phyloP scores from a whole-genome alignment of 2,329 filamentous ascomycete genomes.

The Fusarium nurragi region DNA sequence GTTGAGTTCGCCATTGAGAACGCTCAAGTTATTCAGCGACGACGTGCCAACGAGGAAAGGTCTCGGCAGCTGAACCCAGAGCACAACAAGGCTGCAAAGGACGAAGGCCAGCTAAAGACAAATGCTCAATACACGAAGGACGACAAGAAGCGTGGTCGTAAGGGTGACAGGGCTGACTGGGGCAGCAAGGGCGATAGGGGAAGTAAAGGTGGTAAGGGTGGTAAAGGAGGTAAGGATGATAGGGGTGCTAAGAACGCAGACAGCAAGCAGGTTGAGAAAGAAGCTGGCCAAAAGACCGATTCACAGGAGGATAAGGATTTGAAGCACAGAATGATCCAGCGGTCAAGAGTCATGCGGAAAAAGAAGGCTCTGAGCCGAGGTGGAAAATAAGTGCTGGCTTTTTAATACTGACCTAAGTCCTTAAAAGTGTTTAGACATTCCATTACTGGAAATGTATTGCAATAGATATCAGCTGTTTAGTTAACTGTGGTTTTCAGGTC shows the following conservation, averaged over 20 bases:
- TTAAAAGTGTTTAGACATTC: conserved; percentile 28
- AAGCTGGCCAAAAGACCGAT: conserved; percentile 49
- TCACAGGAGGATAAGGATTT: conserved; percentile 53
- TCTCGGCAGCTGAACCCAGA: conserved; percentile 43
- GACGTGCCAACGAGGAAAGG: conserved; percentile 56
- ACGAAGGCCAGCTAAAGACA: conserved; percentile 28
- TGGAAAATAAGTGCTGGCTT: conserved; percentile 41
- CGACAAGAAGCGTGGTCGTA: conserved; percentile 31
- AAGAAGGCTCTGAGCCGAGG: conserved; percentile 62
- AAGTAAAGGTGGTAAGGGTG: conserved; percentile 32
- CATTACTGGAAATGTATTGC: neutral
- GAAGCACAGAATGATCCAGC: conserved; percentile 81
- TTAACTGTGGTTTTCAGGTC: neutral
- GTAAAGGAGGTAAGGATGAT: conserved; percentile 21
- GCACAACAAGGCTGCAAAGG: conserved; percentile 33
- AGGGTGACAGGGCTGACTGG: neutral
- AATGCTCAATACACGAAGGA: conserved; percentile 32
- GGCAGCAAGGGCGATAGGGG: neutral
- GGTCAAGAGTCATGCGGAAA: conserved; percentile 83
- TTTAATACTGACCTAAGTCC: conserved; percentile 26
- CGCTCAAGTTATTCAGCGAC: conserved; percentile 88
- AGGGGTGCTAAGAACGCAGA: neutral
- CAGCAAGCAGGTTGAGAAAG: conserved; percentile 11
- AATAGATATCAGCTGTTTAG: conserved; percentile 10
- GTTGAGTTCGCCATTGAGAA: conserved; percentile 99